Evolutionary conservation across 768 basidiomycete genomes (phyloP), one percentile per base, ranked within the genome.

Genomic region (Megacollybia marginata): DNA sequence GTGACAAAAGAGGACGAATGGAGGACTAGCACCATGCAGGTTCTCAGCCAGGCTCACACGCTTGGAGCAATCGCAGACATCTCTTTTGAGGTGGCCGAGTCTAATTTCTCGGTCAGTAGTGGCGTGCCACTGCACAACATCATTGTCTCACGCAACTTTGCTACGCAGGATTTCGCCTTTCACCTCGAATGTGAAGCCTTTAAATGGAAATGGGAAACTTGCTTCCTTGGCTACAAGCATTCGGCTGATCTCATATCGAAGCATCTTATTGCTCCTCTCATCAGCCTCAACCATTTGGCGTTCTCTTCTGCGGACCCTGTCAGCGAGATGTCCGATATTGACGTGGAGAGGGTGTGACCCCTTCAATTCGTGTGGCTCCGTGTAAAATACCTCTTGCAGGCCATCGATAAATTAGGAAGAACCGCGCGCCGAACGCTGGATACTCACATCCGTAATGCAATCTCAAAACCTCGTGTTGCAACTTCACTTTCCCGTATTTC

Each of bases 181-280:
- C 72, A 76, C 56, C 55, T 89, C 33, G 76, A 78, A 57, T 77
- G 71, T 52, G 73, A 75, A 18, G 8, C 15, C 38, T 84, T 87
- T 65, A 81, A 78, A 69, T 91, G 87, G 87, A 73, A 76, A 67
- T 91, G 88, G 88, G 85, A 90, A 63, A 75, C 82, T 13, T 77
- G 73, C 62, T 76, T 74, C 54, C 60, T 85, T 34, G 85, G 86
- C 8, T 69, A 80, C 61, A 82, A 72, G 62, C 57, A 65, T 32
- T 84, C 87, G 33, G 79, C 88, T 51, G 83, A 87, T 46, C 69
- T 88, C 48, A 72, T 91, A 47, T 90, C 88, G 52, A 83, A 75
- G 54, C 88, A 91, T 57, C 78, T 90, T 54, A 80, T 90, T 54
- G 69, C 83, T 52, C 88, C 88, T 7, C 72, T 90, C 52, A 82